Conservation (phyloP, 1,284 basidiomycete genomes). For the Ustilago loliicola region DNA sequence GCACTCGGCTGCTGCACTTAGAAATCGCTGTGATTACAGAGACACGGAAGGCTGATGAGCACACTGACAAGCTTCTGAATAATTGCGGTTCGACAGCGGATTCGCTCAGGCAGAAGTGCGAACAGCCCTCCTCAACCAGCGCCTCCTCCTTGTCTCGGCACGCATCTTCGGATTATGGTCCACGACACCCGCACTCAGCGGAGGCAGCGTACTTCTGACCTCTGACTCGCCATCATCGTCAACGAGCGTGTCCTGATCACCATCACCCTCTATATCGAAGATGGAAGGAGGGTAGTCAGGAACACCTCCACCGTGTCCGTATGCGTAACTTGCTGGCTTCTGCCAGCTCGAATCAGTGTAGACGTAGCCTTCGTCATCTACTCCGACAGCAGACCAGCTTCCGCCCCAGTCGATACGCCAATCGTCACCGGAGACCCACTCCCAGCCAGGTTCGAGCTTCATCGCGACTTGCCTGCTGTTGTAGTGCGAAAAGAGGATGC, state of each 20-base stretch:
- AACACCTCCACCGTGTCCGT: constrained; percentile 56
- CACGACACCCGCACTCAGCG: constrained; percentile 45
- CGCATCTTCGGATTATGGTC: constrained; percentile 45
- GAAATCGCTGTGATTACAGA: background rate
- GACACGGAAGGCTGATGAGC: background rate
- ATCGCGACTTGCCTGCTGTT: constrained; percentile 62
- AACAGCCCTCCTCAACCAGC: constrained; percentile 54
- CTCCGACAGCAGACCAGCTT: constrained; percentile 65
- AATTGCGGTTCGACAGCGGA: background rate
- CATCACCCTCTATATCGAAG: constrained; percentile 36
- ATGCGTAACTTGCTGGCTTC: constrained; percentile 64
- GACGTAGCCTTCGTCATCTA: constrained; percentile 66
- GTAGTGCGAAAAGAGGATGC: background rate
- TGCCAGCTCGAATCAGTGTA: constrained; percentile 69
- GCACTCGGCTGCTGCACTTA: background rate
- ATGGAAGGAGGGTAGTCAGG: constrained; percentile 44
- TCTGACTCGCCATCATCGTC: constrained; percentile 34
- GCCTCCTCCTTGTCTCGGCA: constrained; percentile 47
- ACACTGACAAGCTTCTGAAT: background rate
- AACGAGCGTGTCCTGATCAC: constrained; percentile 11
- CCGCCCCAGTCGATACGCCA: constrained; percentile 70
- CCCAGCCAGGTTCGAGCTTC: constrained; percentile 64
- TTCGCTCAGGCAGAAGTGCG: constrained; percentile 17
- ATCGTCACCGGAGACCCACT: constrained; percentile 66
- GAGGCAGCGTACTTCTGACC: constrained; percentile 30